These are phyloP conservation scores for Pythium dissimile DNA, from an alignment of 352 stramenopile species.

Conservation along the genomic window DNA sequence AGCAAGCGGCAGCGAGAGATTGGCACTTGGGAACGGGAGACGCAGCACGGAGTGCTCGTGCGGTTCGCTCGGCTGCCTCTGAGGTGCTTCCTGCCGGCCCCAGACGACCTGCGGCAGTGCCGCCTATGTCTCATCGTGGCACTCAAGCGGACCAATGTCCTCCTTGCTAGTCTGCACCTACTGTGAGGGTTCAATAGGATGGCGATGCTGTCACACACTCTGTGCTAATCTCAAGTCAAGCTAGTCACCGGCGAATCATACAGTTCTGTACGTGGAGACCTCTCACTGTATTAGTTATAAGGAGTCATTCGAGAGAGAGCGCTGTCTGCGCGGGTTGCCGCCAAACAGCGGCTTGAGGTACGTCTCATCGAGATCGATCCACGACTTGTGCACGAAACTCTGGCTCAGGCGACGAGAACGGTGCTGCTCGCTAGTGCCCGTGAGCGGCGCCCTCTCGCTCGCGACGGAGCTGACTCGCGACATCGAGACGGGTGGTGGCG, in stretches of 20 bases:
- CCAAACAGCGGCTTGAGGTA: conserved; percentile 30
- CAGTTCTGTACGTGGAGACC: no score
- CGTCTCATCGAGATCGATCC: conserved; percentile 23
- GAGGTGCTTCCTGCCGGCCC: conserved; percentile 6
- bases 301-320: conserved; percentile 9
- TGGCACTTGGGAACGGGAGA: background rate
- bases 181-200: no score
- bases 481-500: background rate
- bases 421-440: background rate
- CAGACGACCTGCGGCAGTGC: conserved; percentile 14
- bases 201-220: no score
- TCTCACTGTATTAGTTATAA: conserved; percentile 4
- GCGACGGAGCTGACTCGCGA: background rate
- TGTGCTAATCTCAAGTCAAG: no score
- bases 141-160: background rate
- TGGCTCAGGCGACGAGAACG: conserved; percentile 8
- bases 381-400: conserved; percentile 18
- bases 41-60: background rate
- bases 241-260: no score
- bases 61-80: background rate
- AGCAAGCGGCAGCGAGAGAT: background rate
- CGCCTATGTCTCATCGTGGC: conserved; percentile 3
- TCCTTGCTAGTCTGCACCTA: background rate
- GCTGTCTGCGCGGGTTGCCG: conserved; percentile 15
- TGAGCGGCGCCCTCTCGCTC: background rate